Conservation (phyloP, 345 rosid species). For the sweet orange (Citrus sinensis) region DVS_A1.0 CM039161.1:23893001-23893500, state of each 20-base stretch:
- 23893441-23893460: conserved; percentile 10
- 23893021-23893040: no score
- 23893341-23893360: not conserved
- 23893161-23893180: not conserved
- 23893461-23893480: not conserved
- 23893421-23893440: not conserved
- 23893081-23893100: no score
- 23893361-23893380: not conserved
- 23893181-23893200: not conserved
- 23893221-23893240: not conserved
- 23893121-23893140: no score
- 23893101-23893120: no score
- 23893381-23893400: not conserved
- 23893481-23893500: conserved; percentile 11
- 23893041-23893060: no score
- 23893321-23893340: not conserved
- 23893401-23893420: not conserved
- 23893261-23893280: not conserved
- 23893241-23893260: no score
- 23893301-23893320: not conserved
- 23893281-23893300: not conserved
- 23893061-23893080: no score
- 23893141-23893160: not conserved
- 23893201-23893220: not conserved
- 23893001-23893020: no score